Conservation (phyloP, 306 rosid species). For the Lablab purpureus region DNA sequence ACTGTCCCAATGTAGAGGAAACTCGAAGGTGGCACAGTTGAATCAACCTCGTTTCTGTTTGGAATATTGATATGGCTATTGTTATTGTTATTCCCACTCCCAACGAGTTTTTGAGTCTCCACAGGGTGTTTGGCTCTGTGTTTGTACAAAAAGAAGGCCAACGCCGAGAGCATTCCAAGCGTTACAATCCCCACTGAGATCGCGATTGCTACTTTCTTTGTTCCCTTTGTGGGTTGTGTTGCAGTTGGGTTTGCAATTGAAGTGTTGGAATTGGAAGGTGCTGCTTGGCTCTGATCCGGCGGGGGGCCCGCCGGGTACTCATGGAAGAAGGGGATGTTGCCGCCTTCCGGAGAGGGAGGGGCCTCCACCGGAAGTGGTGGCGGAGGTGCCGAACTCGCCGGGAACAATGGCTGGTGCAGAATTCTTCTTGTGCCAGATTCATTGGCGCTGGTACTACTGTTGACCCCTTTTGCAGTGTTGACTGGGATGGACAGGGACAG, state of each 20-base stretch:
- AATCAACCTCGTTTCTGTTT: conserved; percentile 40
- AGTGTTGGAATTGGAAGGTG: conserved; percentile 53
- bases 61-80: conserved; percentile 8
- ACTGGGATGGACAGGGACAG: conserved; percentile 29
- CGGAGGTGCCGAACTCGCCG: conserved; percentile 70
- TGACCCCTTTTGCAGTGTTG: conserved; percentile 33
- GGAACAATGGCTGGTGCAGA: conserved; percentile 88
- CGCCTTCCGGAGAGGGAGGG: conserved; percentile 44
- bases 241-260: conserved; percentile 71
- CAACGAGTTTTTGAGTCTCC: conserved; percentile 75
- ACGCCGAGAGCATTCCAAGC: conserved; percentile 93
- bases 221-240: conserved; percentile 72
- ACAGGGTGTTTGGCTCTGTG: conserved; percentile 76
- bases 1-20: conserved; percentile 90
- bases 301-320: conserved; percentile 67
- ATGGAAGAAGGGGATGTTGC: conserved; percentile 74
- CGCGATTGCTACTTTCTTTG: conserved; percentile 80
- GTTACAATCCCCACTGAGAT: conserved; percentile 90
- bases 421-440: conserved; percentile 59
- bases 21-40: conserved; percentile 67
- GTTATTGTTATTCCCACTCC: background rate
- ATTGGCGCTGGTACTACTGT: background rate
- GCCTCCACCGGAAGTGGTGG: conserved; percentile 42
- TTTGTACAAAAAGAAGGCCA: conserved; percentile 80
- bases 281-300: conserved; percentile 63